phyloP scores from a whole-genome alignment of 306 rosid genomes.

The Neltuma alba region DNA sequence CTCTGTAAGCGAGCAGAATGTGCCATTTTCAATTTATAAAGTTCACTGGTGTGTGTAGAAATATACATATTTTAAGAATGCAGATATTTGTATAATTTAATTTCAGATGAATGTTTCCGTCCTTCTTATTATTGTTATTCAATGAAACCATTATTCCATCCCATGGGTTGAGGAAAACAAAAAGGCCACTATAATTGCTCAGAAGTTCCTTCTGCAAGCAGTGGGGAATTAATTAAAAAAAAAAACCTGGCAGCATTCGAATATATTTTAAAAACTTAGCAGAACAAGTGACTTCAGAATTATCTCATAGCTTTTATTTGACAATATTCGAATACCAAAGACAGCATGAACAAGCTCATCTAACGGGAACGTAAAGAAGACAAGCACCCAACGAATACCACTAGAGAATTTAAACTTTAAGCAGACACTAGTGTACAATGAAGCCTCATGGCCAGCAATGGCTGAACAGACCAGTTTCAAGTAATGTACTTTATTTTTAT shows the following conservation, averaged over 20 bases:
- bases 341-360: constrained; percentile 29
- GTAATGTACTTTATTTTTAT: constrained; percentile 50
- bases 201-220: not conserved
- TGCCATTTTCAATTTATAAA: no score
- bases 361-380: constrained; percentile 24
- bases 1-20: no score
- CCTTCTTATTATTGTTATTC: no score
- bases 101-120: no score
- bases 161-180: not conserved
- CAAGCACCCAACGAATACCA: constrained; percentile 47
- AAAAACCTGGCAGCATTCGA: not conserved
- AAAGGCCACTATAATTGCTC: not conserved
- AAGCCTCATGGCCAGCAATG: constrained; percentile 45
- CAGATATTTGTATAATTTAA: no score
- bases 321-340: constrained; percentile 30
- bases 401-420: constrained; percentile 51
- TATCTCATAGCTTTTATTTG: constrained; percentile 32
- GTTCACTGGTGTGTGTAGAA: not conserved
- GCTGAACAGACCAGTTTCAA: constrained; percentile 39
- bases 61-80: no score
- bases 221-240: not conserved
- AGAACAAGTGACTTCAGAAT: constrained; percentile 25
- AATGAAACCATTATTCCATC: no score
- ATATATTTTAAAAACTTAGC: not conserved
- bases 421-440: constrained; percentile 60